Conservation (phyloP, 192 early-diverging fungal genomes). For the Coemansia sp. region DNA sequence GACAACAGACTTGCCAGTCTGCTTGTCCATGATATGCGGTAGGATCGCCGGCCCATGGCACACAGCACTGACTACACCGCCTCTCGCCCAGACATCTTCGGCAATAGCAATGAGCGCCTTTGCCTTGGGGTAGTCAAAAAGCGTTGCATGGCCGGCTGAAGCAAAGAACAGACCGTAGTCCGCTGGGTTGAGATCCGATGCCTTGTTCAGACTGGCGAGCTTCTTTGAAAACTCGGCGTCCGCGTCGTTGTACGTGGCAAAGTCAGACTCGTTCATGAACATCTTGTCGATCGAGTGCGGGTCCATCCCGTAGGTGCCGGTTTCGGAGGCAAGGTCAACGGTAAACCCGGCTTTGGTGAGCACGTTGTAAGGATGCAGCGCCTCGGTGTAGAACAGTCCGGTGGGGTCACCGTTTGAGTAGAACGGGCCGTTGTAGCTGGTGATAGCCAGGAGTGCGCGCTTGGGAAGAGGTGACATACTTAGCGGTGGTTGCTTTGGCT, state of each 20-base stretch:
- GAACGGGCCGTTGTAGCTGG: slow-evolving; percentile 54
- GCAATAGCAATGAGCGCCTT: slow-evolving; percentile 47
- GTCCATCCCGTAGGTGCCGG: slow-evolving; percentile 53
- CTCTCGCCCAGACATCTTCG: slow-evolving; percentile 53
- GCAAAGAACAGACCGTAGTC: slow-evolving; percentile 58
- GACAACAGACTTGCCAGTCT: slow-evolving; percentile 58
- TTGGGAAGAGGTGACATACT: slow-evolving; percentile 39
- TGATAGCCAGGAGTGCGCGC: slow-evolving; percentile 53
- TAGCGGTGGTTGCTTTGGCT: not conserved
- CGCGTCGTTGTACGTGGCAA: slow-evolving; percentile 34
- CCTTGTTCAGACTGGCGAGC: slow-evolving; percentile 45
- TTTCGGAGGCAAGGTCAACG: slow-evolving; percentile 57
- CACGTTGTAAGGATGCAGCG: slow-evolving; percentile 52
- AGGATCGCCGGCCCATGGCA: slow-evolving; percentile 68
- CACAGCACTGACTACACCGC: slow-evolving; percentile 56
- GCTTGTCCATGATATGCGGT: slow-evolving; percentile 57
- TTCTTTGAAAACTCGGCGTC: slow-evolving; percentile 43
- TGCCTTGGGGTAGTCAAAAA: slow-evolving; percentile 57
- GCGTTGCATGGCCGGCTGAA: slow-evolving; percentile 54
- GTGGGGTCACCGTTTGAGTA: slow-evolving; percentile 55
- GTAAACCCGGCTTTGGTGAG: slow-evolving; percentile 49
- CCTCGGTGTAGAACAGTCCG: slow-evolving; percentile 57
- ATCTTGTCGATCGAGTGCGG: slow-evolving; percentile 49
- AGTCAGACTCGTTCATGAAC: slow-evolving; percentile 43
- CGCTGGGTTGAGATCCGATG: slow-evolving; percentile 44